Conservation (phyloP, 805 yeast species). For the Teunomyces lycoperdinae region DNA sequence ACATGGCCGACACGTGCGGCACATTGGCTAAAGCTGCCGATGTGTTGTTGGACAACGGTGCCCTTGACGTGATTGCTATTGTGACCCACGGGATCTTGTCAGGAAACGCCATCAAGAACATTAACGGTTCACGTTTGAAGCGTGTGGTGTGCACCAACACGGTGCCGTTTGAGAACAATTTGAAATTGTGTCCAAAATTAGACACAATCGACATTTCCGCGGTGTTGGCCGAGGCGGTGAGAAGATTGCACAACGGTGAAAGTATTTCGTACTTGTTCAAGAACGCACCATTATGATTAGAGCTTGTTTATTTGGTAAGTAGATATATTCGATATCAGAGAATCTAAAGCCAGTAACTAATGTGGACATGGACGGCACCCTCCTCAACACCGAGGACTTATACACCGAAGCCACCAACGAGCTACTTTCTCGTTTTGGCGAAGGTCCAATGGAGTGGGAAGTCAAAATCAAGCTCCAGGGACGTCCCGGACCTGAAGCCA, state of each 20-base stretch:
- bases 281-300: constrained; percentile 51
- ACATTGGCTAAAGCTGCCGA: constrained; percentile 83
- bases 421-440: constrained; percentile 62
- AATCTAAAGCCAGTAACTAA: background rate
- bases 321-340: background rate
- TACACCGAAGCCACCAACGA: constrained; percentile 78
- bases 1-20: constrained; percentile 90
- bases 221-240: constrained; percentile 75
- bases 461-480: constrained; percentile 87
- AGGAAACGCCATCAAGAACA: constrained; percentile 69
- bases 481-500: constrained; percentile 78
- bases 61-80: constrained; percentile 72
- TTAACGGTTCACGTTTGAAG: constrained; percentile 65
- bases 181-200: constrained; percentile 55
- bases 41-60: constrained; percentile 62
- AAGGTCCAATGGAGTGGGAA: constrained; percentile 87
- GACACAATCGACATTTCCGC: constrained; percentile 71
- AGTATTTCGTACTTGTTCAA: constrained; percentile 77
- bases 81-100: constrained; percentile 81
- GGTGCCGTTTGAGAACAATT: constrained; percentile 69
- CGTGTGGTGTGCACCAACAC: constrained; percentile 78
- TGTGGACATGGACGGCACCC: constrained; percentile 89
- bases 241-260: constrained; percentile 86
- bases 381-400: constrained; percentile 87
- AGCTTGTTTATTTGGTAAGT: constrained; percentile 73